Base-by-base conservation (phyloP, 2,329 filamentous ascomycete genomes). In the Teratosphaeria nubilosa region DNA sequence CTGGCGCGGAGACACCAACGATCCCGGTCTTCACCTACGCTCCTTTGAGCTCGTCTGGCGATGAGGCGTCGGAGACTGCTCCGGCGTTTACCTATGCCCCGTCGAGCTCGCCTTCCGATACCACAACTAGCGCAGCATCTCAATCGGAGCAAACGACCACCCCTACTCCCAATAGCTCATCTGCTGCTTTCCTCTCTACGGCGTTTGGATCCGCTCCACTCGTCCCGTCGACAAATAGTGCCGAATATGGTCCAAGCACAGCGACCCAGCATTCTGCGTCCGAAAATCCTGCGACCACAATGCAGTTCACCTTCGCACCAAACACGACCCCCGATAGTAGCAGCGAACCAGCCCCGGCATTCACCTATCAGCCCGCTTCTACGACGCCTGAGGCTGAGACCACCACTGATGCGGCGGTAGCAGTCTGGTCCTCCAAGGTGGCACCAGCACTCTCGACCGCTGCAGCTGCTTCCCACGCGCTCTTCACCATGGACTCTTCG, bases 401-500 rank as follows among this genome's bases (percentile, higher is more conserved):
- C 51, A 20, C 51, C 16, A n/a, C 13, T 13, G 51, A 53, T 30
- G 31, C 51, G 20, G 13, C 22, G 13, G 50, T 16, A 9, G 51
- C 51, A 34, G 31, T 13, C 51, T 53, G 14, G 20, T 30, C 25
- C 6, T 16, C 25, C 22, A 3, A 27, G 7, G 16, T 53, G 25
- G 31, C 20, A 16, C 20, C 51, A 9, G 25, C 25, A 34, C 14
- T 30, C 51, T n/a, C 31, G 6, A 9, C 51, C 4, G 31, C 51
- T 13, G 55, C 56, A 4, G 51, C 24, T 7, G 51, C 55, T 24
- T 54, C 25, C 27, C 25, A 41, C 20, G 41, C 55, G 22, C 27
- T 54, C 22, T 31, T 52, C 14, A 45, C 58, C 45, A 53, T 52
- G 55, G 58, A 51, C 11, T 20, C 55, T 7, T n/a, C 50, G n/a